phyloP scores from a whole-genome alignment of 2,329 filamentous ascomycete species.

The Penicillium sp. region DNA sequence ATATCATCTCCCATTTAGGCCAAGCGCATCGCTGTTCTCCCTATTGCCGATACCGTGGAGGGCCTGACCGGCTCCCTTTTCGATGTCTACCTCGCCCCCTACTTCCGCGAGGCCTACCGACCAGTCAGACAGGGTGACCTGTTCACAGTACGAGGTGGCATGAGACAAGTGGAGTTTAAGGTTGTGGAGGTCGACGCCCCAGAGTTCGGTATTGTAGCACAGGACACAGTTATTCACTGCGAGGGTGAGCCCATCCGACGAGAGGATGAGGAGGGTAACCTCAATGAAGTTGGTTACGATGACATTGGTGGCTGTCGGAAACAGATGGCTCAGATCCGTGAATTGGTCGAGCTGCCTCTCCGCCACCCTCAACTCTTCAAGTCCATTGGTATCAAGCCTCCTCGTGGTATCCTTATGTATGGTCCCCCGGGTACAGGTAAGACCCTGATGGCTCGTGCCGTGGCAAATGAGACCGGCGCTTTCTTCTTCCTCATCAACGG shows the following conservation, averaged over 20 bases:
- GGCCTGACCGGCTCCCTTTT: slow-evolving; percentile 96
- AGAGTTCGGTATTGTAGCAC: slow-evolving; percentile 97
- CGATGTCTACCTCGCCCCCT: slow-evolving; percentile 97
- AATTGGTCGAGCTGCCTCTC: slow-evolving; percentile 95
- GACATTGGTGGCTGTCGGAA: slow-evolving; percentile 99
- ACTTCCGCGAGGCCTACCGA: slow-evolving; percentile 98
- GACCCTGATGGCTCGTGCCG: slow-evolving; percentile 96
- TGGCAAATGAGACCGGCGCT: slow-evolving; percentile 97
- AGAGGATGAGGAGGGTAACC: slow-evolving; percentile 97
- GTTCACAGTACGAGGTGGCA: slow-evolving; percentile 95
- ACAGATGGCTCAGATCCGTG: slow-evolving; percentile 99
- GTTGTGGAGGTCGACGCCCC: slow-evolving; percentile 98
- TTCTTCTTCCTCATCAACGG: slow-evolving; percentile 99
- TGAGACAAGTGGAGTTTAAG: slow-evolving; percentile 99
- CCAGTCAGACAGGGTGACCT: slow-evolving; percentile 96
- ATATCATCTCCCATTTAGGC: slow-evolving; percentile 57
- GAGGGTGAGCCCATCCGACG: slow-evolving; percentile 96
- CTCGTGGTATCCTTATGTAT: slow-evolving; percentile 93
- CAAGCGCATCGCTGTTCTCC: slow-evolving; percentile 97
- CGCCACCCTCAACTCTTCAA: slow-evolving; percentile 99
- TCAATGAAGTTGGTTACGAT: slow-evolving; percentile 98
- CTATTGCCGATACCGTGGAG: slow-evolving; percentile 97
- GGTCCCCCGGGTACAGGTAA: slow-evolving; percentile 99
- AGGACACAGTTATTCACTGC: slow-evolving; percentile 98
- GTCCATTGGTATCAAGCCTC: slow-evolving; percentile 99